phyloP scores from a whole-genome alignment of 495 filamentous ascomycete genomes.

The Zalerion maritima region DNA sequence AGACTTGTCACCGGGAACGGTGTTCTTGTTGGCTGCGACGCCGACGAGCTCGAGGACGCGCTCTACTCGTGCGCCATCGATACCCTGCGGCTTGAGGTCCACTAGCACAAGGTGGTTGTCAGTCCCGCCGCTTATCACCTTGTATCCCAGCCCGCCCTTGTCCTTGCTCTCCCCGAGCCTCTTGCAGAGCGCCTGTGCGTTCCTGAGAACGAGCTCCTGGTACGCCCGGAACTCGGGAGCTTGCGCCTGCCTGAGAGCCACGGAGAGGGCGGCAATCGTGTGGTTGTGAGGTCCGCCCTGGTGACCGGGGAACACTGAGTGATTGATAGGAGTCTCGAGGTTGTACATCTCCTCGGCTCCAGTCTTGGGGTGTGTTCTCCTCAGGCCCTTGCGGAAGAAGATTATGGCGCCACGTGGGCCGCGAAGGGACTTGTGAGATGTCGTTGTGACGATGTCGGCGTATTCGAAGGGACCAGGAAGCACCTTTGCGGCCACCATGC shows the following conservation, averaged over 20 bases:
- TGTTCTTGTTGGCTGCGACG: conserved; percentile 97
- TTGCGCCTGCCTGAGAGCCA: conserved; percentile 87
- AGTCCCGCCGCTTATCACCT: conserved; percentile 80
- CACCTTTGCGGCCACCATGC: conserved; percentile 80
- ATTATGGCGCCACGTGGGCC: conserved; percentile 95
- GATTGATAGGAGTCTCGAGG: conserved; percentile 86
- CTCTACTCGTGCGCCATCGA: conserved; percentile 91
- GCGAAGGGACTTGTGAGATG: conserved; percentile 90
- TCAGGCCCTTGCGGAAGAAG: conserved; percentile 87
- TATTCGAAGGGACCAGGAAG: conserved; percentile 77
- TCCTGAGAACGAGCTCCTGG: conserved; percentile 73
- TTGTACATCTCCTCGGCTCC: conserved; percentile 76
- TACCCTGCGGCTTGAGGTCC: conserved; percentile 80
- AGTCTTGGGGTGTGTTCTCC: conserved; percentile 70
- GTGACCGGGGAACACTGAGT: conserved; percentile 96
- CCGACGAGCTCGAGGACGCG: conserved; percentile 86
- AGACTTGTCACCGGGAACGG: conserved; percentile 87
- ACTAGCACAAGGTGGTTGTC: conserved; percentile 93
- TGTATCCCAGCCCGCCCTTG: conserved; percentile 71
- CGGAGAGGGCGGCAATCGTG: conserved; percentile 89
- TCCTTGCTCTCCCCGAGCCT: conserved; percentile 58
- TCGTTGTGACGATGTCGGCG: conserved; percentile 95
- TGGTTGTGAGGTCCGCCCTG: conserved; percentile 98
- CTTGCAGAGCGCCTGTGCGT: conserved; percentile 71
- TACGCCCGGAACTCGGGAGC: conserved; percentile 77